phyloP scores from a whole-genome alignment of 1,284 basidiomycete genomes.

The Boletus coffeatus region DNA sequence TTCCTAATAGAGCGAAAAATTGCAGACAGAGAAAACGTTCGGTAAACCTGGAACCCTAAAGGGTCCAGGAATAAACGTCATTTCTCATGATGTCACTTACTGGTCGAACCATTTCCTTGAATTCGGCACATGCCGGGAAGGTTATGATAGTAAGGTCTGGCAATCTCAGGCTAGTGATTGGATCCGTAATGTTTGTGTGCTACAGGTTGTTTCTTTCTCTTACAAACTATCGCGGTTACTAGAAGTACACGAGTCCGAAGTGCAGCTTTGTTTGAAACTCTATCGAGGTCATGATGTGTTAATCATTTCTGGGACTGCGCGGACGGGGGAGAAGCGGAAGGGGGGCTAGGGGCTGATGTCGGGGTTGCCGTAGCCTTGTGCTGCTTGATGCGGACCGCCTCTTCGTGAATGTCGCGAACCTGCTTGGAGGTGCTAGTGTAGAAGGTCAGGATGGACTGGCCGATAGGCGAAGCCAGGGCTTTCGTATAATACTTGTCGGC shows the following conservation, averaged over 20 bases:
- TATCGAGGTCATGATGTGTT: background rate
- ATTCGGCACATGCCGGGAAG: too few species aligned
- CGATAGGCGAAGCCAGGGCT: slow-evolving; percentile 69
- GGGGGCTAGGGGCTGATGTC: slow-evolving; percentile 15
- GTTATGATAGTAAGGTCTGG: too few species aligned
- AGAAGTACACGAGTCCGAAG: slow-evolving; percentile 10
- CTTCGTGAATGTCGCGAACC: slow-evolving; percentile 81
- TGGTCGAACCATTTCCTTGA: too few species aligned
- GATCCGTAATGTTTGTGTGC: background rate
- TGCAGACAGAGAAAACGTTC: too few species aligned
- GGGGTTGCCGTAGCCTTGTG: slow-evolving; percentile 39
- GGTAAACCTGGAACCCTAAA: too few species aligned
- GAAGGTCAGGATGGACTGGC: slow-evolving; percentile 70
- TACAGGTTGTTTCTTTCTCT: background rate
- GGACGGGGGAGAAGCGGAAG: slow-evolving; percentile 5
- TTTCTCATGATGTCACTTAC: too few species aligned
- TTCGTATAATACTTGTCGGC: slow-evolving; percentile 66
- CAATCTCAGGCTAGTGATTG: too few species aligned
- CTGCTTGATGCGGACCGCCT: slow-evolving; percentile 72
- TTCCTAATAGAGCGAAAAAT: too few species aligned
- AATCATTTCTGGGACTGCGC: slow-evolving; percentile 9
- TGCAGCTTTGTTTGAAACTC: background rate
- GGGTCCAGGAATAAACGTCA: too few species aligned
- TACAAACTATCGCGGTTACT: slow-evolving; percentile 6
- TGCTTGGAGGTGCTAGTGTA: slow-evolving; percentile 82